A percentile compares a stretch with the other conserved stretches of the same genome.
These are phyloP conservation scores for Penicillium sp. DNA, from an alignment of 2,329 filamentous ascomycete genomes.

Conservation along the genomic window DNA sequence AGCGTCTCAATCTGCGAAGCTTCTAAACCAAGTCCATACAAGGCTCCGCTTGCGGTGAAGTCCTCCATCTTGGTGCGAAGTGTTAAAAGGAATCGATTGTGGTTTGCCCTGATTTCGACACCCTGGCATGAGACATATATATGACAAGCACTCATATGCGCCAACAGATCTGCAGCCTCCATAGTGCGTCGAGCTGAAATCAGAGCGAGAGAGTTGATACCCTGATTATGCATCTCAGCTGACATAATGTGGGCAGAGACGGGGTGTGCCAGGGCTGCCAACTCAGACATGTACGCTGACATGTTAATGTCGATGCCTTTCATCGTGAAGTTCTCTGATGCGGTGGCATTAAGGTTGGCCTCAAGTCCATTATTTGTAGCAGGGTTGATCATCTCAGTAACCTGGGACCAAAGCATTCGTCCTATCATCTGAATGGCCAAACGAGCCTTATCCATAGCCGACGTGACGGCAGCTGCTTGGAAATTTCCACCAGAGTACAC, in stretches of 20 bases:
- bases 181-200: conserved; percentile 58
- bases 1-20: conserved; percentile 2
- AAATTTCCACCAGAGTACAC: conserved; percentile 68
- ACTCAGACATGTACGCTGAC: conserved; percentile 63
- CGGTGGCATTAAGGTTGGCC: conserved; percentile 61
- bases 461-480: conserved; percentile 62
- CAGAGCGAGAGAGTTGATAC: conserved; percentile 65
- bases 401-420: conserved; percentile 64
- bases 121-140: conserved; percentile 61
- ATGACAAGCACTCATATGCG: conserved; percentile 56
- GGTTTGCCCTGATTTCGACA: conserved; percentile 48
- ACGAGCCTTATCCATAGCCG: conserved; percentile 63
- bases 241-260: conserved; percentile 63
- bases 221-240: conserved; percentile 68
- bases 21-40: conserved; percentile 11
- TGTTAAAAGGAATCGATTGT: conserved; percentile 17
- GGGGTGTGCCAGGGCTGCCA: conserved; percentile 62
- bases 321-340: conserved; percentile 57
- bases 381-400: conserved; percentile 63
- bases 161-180: conserved; percentile 57
- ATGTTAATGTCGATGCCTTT: conserved; percentile 68
- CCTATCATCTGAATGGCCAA: conserved; percentile 55
- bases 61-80: conserved; percentile 7
- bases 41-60: conserved; percentile 2
- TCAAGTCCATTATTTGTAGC: conserved; percentile 61